Conservation (phyloP, 495 filamentous ascomycete species). For the Cetradonia linearis region DNA sequence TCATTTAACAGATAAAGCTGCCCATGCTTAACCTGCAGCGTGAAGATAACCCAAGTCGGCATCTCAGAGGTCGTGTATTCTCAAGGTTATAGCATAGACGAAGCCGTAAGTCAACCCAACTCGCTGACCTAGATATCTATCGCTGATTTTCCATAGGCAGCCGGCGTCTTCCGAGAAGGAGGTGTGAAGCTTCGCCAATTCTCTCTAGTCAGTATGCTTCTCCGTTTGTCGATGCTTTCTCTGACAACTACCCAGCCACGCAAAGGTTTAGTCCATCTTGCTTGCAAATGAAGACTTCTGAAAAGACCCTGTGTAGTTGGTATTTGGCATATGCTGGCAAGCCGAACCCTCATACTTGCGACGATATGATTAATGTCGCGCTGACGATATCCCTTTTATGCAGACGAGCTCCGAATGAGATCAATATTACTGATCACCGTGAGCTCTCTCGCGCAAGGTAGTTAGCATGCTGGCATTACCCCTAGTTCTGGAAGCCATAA, state of each 20-base stretch:
- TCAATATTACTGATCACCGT: no score
- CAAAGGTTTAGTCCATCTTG: slow-evolving; percentile 41
- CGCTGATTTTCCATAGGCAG: slow-evolving; percentile 39
- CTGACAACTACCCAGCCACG: slow-evolving; percentile 32
- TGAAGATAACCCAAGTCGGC: slow-evolving; percentile 94
- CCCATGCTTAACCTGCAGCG: slow-evolving; percentile 94
- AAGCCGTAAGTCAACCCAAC: slow-evolving; percentile 25
- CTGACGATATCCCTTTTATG: no score
- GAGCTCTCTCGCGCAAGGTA: no score
- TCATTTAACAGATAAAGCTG: slow-evolving; percentile 40
- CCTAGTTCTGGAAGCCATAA: not conserved
- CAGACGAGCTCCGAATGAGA: no score
- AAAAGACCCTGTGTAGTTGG: not conserved
- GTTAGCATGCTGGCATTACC: no score
- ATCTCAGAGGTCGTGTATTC: slow-evolving; percentile 92
- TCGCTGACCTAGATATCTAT: not conserved
- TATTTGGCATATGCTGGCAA: no score
- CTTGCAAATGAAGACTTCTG: slow-evolving; percentile 15
- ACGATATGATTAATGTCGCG: no score
- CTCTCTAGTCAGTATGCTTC: slow-evolving; percentile 51
- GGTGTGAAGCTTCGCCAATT: slow-evolving; percentile 75
- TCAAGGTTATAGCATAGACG: slow-evolving; percentile 89
- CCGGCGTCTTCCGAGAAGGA: slow-evolving; percentile 63
- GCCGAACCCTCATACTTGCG: no score
- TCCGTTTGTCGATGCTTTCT: not conserved